phyloP scores from a whole-genome alignment of 768 basidiomycete genomes.

The Dendrothele bispora region DNA sequence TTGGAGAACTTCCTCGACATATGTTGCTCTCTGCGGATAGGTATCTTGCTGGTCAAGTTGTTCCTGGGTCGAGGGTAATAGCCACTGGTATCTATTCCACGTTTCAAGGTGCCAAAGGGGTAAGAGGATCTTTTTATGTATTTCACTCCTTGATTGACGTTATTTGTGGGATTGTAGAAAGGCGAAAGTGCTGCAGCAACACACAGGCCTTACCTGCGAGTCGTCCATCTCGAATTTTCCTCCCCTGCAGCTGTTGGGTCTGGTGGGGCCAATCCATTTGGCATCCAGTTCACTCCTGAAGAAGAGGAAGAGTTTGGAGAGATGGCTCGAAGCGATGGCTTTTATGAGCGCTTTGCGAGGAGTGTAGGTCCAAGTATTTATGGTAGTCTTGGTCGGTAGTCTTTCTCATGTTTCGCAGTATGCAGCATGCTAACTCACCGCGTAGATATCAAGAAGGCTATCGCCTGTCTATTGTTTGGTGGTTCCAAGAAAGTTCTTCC shows the following conservation, averaged over 20 bases:
- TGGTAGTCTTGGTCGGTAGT: constrained; percentile 77
- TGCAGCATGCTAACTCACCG: constrained; percentile 10
- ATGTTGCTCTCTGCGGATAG: constrained; percentile 91
- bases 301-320: constrained; percentile 97
- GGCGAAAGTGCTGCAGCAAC: constrained; percentile 81
- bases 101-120: constrained; percentile 86
- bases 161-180: constrained; percentile 46
- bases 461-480: constrained; percentile 93
- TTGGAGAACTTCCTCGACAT: constrained; percentile 95
- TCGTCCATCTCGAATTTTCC: constrained; percentile 89
- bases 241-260: constrained; percentile 64
- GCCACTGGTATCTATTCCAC: constrained; percentile 98
- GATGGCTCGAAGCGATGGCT: constrained; percentile 83
- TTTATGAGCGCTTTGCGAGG: constrained; percentile 91
- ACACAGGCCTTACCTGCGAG: constrained; percentile 91
- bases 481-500: constrained; percentile 97
- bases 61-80: constrained; percentile 93
- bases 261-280: constrained; percentile 80
- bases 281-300: constrained; percentile 86
- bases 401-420: background rate
- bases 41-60: constrained; percentile 88
- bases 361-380: constrained; percentile 98
- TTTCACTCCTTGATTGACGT: background rate
- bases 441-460: constrained; percentile 96
- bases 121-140: constrained; percentile 43